Evolutionary conservation across 306 rosid species (phyloP), one percentile per base, ranked within the genome.

Genomic region (Styphnolobium japonicum): DNA sequence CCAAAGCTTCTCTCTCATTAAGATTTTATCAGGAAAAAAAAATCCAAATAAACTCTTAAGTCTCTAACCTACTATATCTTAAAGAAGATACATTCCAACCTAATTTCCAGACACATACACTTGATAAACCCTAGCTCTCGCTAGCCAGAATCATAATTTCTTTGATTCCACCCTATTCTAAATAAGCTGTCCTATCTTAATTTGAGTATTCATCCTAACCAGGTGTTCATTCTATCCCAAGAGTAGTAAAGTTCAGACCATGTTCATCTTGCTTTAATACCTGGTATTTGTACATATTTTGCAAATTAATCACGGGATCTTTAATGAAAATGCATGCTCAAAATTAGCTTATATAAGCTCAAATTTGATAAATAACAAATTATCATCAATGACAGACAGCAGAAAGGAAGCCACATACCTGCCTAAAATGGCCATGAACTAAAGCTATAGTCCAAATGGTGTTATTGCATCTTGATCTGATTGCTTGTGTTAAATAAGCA

Each of bases 341-440:
- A 69, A 75, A 76, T 23, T 67, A 43, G 76, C 61, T 48, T 14
- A 52, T 14, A 25, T 46, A 57, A 12, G 76, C 57, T 75, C 23
- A 49, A 34, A 34, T 37, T 45, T 34, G 56, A 63, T 12, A 56
- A 27, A 29, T 10, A 71, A 23, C 27, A 65, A 4, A 29, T 19
- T 39, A 58, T 12, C 31, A 74, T 34, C 19, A 36, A 45, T 4
- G 57, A 37, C 6, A 58, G 57, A 37, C 10, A 16, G 39, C 34
- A 60, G 49, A 70, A 74, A 45, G 71, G 80, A 58, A 36, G 48
- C 12, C 12, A 42, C 80, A n/a, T 81, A 88, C 98, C 94, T 91
- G 98, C 89, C 89, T 89, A 86, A 94, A 94, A 87, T 92, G 89
- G 25, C 98, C 98, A 71, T 95, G 98, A 80, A 95, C 98, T 78